These are phyloP conservation scores for Chaetomium olivaceum DNA, from an alignment of 2,329 filamentous ascomycete genomes.

Conservation along the genomic window DNA sequence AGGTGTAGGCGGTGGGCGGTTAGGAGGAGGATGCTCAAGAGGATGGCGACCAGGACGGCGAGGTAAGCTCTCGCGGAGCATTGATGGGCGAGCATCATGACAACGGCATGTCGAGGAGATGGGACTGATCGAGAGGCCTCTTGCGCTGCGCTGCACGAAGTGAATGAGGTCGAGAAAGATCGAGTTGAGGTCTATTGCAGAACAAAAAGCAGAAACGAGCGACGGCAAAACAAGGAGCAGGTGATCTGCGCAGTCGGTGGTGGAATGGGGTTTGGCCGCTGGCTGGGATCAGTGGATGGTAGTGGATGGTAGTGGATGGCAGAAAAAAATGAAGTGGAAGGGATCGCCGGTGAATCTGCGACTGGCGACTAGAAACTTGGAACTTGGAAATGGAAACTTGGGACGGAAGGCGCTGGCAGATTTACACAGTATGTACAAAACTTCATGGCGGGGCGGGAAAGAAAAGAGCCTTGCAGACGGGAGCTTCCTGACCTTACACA, in stretches of 20 bases:
- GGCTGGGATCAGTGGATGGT: background rate
- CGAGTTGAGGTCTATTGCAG: too few relatives aligned
- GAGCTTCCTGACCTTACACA: too few relatives aligned
- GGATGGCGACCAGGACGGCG: constrained; percentile 23
- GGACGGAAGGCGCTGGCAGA: background rate
- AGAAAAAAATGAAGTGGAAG: background rate
- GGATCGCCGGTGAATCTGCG: background rate
- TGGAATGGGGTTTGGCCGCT: background rate
- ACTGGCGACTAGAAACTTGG: background rate
- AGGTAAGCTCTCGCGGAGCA: constrained; percentile 28
- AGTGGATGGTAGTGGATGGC: too few relatives aligned
- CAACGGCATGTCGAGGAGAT: constrained; percentile 4
- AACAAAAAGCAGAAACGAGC: background rate
- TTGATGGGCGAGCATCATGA: constrained; percentile 23
- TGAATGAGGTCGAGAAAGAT: too few relatives aligned
- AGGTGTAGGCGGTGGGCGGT: constrained; percentile 26
- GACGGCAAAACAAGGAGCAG: background rate
- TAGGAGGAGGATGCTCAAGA: constrained; percentile 27
- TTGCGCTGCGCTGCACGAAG: background rate
- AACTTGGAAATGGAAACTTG: background rate
- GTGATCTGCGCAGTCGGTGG: background rate
- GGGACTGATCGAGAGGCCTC: background rate
- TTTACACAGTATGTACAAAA: background rate
- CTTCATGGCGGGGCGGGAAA: background rate
- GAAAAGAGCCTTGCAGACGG: too few relatives aligned